Evolutionary conservation across 306 rosid species (phyloP), one percentile per base, ranked within the genome.

Genomic region (Alnus glutinosa): DNA sequence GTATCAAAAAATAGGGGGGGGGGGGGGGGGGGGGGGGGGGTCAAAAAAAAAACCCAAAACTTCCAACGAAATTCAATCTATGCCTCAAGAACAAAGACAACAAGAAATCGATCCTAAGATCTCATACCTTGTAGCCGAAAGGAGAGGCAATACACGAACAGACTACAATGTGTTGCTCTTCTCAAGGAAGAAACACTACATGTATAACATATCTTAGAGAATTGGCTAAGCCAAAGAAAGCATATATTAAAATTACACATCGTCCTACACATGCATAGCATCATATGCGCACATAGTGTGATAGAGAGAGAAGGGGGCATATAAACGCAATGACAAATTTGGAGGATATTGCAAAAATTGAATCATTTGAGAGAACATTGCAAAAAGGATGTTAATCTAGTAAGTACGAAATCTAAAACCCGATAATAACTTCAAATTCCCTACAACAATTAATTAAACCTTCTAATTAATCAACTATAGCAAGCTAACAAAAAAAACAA

Each of bases 1-100:
- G 84, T 88, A 59, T 85, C 86, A 32, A 78, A 75, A 75, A 14
- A 72, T 23, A 23, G 28, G 0, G 28, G 28, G 28, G 28, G 28
- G 28, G 28, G 28, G 28, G 0, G 28, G 28, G 28, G 28, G 28
- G 28, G 28, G 28, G 28, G 28, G 44, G 71, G 51, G 50, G 5
- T 19, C 71, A 23, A 23, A 23, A 23, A 23, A 23, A 18, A 67
- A 67, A 9, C 70, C 72, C 14, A 8, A 7, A 2, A 67, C 7
- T 8, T 18, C 28, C 18, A 51, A 58, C 7, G 2, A 37, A 64
- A 39, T 42, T 39, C 32, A 67, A 28, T 67, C 28, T 67, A 39
- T 67, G 72, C 72, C 72, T 67, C 72, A 39, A 39, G 72, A 67
- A 67, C 72, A 67, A 67, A 42, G 51, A 51, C 51, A 42, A 39